These are phyloP conservation scores for Penicillium alfredii DNA, from an alignment of 495 filamentous ascomycete genomes.

Conservation along the genomic window DNA sequence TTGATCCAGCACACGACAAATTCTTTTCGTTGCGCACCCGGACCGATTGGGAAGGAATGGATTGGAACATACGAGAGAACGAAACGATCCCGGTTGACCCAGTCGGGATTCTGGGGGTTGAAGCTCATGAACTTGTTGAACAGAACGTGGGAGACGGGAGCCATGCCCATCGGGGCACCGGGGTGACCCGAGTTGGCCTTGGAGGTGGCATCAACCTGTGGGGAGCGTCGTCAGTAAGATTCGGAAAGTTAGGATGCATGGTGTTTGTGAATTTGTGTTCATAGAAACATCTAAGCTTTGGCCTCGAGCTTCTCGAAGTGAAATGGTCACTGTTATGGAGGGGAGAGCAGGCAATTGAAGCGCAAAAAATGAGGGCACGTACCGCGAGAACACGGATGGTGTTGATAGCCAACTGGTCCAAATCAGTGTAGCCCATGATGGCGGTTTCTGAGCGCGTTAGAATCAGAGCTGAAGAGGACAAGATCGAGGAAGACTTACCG, in stretches of 20 bases:
- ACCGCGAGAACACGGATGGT: conserved; percentile 95
- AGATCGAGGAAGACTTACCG: conserved; percentile 1
- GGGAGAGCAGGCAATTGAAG: conserved; percentile 10
- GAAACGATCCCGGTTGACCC: conserved; percentile 96
- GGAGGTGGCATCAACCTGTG: conserved; percentile 92
- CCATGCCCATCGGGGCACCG: conserved; percentile 99
- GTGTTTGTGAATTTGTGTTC: too few relatives aligned
- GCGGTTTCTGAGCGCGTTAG: conserved; percentile 31
- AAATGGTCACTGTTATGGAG: too few relatives aligned
- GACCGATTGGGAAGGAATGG: conserved; percentile 3
- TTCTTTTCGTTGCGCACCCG: too few relatives aligned
- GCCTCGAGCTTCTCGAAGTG: conserved; percentile 4
- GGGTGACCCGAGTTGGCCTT: conserved; percentile 97
- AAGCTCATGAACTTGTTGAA: conserved; percentile 99
- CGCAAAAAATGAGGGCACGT: conserved; percentile 22
- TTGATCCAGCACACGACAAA: too few relatives aligned
- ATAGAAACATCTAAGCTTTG: too few relatives aligned
- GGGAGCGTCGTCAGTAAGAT: conserved; percentile 11
- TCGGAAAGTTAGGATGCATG: background rate
- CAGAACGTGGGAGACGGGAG: conserved; percentile 92
- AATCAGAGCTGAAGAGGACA: conserved; percentile 16
- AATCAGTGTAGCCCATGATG: conserved; percentile 84
- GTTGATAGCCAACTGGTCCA: conserved; percentile 89
- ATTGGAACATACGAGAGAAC: conserved; percentile 99
- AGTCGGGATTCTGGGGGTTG: conserved; percentile 98